Evolutionary conservation across 371 early-diverging fungal genomes (phyloP).

Genomic region (Neoconidiobolus thromboides): DNA sequence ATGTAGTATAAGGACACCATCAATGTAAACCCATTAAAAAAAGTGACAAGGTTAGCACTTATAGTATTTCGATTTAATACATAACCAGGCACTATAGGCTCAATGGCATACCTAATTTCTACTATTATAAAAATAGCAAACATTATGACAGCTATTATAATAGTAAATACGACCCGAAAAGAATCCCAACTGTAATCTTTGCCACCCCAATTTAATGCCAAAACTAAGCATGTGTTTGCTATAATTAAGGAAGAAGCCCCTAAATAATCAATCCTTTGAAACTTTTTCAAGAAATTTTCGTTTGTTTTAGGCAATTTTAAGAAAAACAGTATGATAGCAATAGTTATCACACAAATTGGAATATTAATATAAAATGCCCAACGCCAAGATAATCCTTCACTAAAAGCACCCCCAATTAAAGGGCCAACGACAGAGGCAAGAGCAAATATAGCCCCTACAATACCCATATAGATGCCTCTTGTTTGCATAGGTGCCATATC

Average conservation of each 20-base stretch:
- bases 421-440: conserved; percentile 23
- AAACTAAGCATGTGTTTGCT: conserved; percentile 9
- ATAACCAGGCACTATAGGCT: conserved; percentile 31
- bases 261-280: conserved; percentile 14
- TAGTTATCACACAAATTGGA: conserved; percentile 13
- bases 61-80: conserved; percentile 25
- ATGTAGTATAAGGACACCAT: conserved; percentile 42
- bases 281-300: conserved; percentile 13
- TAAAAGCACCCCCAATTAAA: conserved; percentile 23
- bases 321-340: conserved; percentile 12
- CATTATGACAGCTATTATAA: conserved; percentile 21
- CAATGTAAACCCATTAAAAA: conserved; percentile 24
- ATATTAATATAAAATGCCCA: conserved; percentile 27
- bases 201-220: conserved; percentile 43
- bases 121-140: conserved; percentile 26
- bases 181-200: conserved; percentile 24
- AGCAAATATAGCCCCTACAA: conserved; percentile 14
- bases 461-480: neutral
- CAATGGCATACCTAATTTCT: conserved; percentile 29
- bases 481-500: conserved; percentile 1
- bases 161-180: conserved; percentile 25
- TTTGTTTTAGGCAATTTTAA: conserved; percentile 12
- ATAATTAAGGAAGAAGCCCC: conserved; percentile 16
- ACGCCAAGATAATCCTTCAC: conserved; percentile 21
- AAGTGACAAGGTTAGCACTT: conserved; percentile 20